A percentile compares a stretch with the other conserved stretches of the same genome.
Conservation (phyloP, 352 stramenopile species). For the Globisporangium nagaii region DNA sequence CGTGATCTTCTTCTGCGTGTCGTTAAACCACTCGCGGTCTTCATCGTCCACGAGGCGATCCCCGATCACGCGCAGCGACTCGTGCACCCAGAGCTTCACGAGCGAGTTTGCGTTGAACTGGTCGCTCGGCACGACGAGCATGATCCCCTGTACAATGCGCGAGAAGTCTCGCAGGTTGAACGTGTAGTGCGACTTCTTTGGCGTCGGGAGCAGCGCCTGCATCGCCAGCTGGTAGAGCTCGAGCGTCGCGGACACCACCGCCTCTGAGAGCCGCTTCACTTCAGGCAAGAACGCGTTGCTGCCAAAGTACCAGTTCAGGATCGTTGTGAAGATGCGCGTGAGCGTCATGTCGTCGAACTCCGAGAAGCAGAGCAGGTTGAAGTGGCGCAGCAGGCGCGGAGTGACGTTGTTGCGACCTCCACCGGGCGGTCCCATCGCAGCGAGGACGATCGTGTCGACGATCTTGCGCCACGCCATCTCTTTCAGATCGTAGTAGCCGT, state of each 20-base stretch:
- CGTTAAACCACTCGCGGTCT: conserved; percentile 91
- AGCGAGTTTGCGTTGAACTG: conserved; percentile 76
- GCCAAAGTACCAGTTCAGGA: conserved; percentile 84
- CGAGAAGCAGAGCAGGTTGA: conserved; percentile 92
- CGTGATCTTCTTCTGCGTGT: conserved; percentile 83
- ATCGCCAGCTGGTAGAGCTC: conserved; percentile 88
- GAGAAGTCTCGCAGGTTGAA: conserved; percentile 95
- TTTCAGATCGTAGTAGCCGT: conserved; percentile 92
- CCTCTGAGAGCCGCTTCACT: conserved; percentile 65
- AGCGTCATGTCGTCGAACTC: conserved; percentile 93
- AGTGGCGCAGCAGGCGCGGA: conserved; percentile 88
- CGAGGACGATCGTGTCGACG: conserved; percentile 87
- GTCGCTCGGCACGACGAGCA: conserved; percentile 85
- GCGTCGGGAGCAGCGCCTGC: conserved; percentile 86
- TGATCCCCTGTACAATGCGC: conserved; percentile 91
- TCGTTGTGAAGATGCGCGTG: conserved; percentile 90
- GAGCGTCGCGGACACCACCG: conserved; percentile 88
- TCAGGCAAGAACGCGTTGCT: conserved; percentile 58
- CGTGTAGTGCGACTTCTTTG: conserved; percentile 94
- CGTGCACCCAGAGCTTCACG: conserved; percentile 92
- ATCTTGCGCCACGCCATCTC: conserved; percentile 91
- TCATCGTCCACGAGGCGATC: conserved; percentile 91
- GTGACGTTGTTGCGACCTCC: conserved; percentile 89
- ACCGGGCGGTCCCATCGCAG: conserved; percentile 89
- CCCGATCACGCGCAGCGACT: conserved; percentile 93